These are phyloP conservation scores for Cyberlindnera veronae DNA, from an alignment of 805 yeast genomes.

Conservation along the genomic window DNA sequence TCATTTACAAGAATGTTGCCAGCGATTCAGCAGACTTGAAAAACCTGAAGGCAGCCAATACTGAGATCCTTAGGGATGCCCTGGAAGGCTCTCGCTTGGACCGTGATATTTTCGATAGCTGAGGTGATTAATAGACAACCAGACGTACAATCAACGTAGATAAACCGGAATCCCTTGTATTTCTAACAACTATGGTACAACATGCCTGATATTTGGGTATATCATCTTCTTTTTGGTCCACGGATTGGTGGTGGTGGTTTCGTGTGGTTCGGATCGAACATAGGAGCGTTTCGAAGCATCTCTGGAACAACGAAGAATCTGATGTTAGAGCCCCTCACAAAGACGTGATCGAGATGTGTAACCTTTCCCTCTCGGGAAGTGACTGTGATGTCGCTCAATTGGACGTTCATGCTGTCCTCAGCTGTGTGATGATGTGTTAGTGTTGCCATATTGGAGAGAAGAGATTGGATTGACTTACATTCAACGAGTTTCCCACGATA, in stretches of 20 bases:
- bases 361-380: constrained; percentile 76
- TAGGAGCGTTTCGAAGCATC: constrained; percentile 81
- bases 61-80: constrained; percentile 16
- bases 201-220: neutral
- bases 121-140: neutral
- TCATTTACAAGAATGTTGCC: constrained; percentile 21
- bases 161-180: too few relatives aligned
- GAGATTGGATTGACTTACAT: constrained; percentile 31
- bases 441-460: neutral
- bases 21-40: constrained; percentile 13
- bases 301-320: constrained; percentile 87
- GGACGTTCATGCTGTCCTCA: constrained; percentile 94
- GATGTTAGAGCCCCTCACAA: constrained; percentile 87
- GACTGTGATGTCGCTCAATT: constrained; percentile 73
- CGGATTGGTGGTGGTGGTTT: constrained; percentile 73
- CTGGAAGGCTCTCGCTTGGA: constrained; percentile 22
- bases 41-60: constrained; percentile 7
- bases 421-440: constrained; percentile 14
- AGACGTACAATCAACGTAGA: neutral
- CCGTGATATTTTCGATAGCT: constrained; percentile 22
- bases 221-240: constrained; percentile 45
- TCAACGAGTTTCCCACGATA: constrained; percentile 85
- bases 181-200: constrained; percentile 2
- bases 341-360: constrained; percentile 76
- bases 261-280: constrained; percentile 59